These are phyloP conservation scores for Zoysia matrella DNA, from an alignment of 202 grass and related monocot genomes.

Conservation along the genomic window DNA sequence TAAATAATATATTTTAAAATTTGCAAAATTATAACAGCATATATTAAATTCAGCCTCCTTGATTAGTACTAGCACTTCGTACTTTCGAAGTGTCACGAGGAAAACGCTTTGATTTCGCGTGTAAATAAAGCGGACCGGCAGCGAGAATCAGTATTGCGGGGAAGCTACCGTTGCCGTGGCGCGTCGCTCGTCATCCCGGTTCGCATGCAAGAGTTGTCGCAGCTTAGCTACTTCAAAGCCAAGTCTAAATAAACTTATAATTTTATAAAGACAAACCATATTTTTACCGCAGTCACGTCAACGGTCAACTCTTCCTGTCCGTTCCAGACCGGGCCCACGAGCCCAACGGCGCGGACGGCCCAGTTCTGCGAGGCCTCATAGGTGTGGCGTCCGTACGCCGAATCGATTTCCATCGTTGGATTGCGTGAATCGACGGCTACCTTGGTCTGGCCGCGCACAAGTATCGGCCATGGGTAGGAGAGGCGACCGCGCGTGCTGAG, in stretches of 20 bases:
- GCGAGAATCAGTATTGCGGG: constrained; percentile 17
- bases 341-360: background rate
- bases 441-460: background rate
- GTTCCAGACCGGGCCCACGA: background rate
- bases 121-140: background rate
- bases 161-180: constrained; percentile 16
- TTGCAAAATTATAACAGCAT: no score
- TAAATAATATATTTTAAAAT: no score
- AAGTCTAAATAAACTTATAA: no score
- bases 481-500: background rate
- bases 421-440: background rate
- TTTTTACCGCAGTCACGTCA: background rate
- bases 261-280: no score
- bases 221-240: background rate
- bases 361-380: background rate
- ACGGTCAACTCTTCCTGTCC: constrained; percentile 25
- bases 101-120: background rate
- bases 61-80: background rate
- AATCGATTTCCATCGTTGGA: background rate
- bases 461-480: background rate
- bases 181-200: background rate
- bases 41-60: no score
- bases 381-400: background rate
- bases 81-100: constrained; percentile 3
- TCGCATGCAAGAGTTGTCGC: background rate